Percentiles rank a stretch among this genome's conserved stretches.
Evolutionary conservation across 768 basidiomycete species (phyloP).

Genomic region (button mushroom (Agaricus bisporus)): DNA sequence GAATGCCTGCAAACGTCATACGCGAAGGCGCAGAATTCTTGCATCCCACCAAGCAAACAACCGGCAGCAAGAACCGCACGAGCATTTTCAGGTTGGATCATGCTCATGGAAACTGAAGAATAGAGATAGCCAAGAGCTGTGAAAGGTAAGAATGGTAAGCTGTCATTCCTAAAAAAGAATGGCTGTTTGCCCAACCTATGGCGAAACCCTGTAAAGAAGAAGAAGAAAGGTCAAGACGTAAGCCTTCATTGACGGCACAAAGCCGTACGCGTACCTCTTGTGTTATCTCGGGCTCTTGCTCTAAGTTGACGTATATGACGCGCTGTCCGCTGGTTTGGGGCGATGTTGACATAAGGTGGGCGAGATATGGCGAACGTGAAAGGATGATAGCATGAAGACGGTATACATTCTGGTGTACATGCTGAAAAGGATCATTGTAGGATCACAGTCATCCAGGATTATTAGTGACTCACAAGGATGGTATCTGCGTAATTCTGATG

Average conservation of each 20-base stretch:
- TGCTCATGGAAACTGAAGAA: conserved; percentile 61
- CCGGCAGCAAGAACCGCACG: conserved; percentile 82
- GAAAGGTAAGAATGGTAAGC: conserved; percentile 14
- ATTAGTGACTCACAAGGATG: conserved; percentile 49
- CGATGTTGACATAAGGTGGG: conserved; percentile 81
- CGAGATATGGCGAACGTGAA: conserved; percentile 82
- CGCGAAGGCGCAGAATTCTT: conserved; percentile 74
- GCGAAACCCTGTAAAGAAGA: conserved; percentile 53
- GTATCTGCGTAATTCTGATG: conserved; percentile 78
- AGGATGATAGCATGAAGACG: conserved; percentile 81
- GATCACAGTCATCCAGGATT: not conserved
- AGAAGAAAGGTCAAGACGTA: conserved; percentile 10
- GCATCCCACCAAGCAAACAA: conserved; percentile 82
- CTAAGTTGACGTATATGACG: conserved; percentile 68
- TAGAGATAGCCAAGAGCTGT: conserved; percentile 77
- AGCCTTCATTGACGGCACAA: conserved; percentile 8
- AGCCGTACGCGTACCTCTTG: conserved; percentile 55
- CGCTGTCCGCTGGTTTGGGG: conserved; percentile 61
- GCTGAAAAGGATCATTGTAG: conserved; percentile 32
- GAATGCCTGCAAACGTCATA: conserved; percentile 74
- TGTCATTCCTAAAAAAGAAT: not conserved
- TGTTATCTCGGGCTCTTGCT: conserved; percentile 77
- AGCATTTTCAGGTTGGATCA: conserved; percentile 73
- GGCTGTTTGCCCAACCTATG: conserved; percentile 44
- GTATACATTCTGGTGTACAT: conserved; percentile 70